Conservation (phyloP, 495 filamentous ascomycete genomes). For the Hypoxylon intermedium region DNA sequence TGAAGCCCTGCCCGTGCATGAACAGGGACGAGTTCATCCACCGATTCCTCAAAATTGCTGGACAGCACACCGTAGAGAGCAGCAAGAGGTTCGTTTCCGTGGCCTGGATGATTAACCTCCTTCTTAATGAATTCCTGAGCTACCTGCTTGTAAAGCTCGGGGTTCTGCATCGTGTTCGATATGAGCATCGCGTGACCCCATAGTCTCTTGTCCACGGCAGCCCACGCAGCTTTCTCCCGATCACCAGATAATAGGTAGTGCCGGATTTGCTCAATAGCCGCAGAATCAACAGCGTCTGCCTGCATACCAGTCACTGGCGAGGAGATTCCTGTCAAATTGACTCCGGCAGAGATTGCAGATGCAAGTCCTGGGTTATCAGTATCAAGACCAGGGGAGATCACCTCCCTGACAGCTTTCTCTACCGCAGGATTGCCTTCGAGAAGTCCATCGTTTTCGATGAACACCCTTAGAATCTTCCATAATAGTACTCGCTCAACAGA, state of each 20-base stretch:
- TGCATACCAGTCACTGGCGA: slow-evolving; percentile 41
- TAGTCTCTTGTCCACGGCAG: slow-evolving; percentile 87
- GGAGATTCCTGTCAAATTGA: slow-evolving; percentile 32
- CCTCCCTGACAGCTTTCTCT: slow-evolving; percentile 72
- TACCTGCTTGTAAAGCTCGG: slow-evolving; percentile 82
- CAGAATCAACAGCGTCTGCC: slow-evolving; percentile 69
- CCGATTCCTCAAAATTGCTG: slow-evolving; percentile 90
- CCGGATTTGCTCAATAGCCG: slow-evolving; percentile 72
- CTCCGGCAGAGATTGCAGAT: slow-evolving; percentile 34
- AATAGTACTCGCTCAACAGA: slow-evolving; percentile 82
- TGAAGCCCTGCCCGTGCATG: slow-evolving; percentile 91
- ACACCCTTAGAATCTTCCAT: slow-evolving; percentile 82
- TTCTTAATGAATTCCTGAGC: slow-evolving; percentile 91
- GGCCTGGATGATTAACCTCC: slow-evolving; percentile 80
- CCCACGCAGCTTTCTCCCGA: slow-evolving; percentile 90
- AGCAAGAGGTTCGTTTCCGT: slow-evolving; percentile 82
- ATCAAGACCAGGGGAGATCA: slow-evolving; percentile 69
- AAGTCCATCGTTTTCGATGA: slow-evolving; percentile 86
- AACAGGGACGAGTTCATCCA: slow-evolving; percentile 95
- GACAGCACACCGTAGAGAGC: slow-evolving; percentile 92
- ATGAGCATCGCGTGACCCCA: slow-evolving; percentile 98
- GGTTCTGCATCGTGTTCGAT: slow-evolving; percentile 72
- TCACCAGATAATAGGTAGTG: slow-evolving; percentile 78
- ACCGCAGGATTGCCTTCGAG: slow-evolving; percentile 76
- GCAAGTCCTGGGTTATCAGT: slow-evolving; percentile 41